Conservation (phyloP, 176 grass and related monocot genomes). For the Stipa capillata region DNA sequence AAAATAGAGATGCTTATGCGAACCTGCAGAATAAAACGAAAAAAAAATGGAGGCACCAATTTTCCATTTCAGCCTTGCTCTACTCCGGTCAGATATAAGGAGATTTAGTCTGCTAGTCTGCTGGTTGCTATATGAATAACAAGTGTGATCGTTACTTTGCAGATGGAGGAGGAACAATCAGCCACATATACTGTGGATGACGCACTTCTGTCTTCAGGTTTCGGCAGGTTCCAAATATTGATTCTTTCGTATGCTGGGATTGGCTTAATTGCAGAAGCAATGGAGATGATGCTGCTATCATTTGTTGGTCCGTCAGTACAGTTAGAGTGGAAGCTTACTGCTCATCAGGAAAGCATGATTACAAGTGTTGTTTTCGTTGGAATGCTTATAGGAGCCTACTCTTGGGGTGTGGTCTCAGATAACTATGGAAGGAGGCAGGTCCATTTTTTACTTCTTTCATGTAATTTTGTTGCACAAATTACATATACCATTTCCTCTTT, state of each 20-base stretch:
- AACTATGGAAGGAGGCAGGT: conserved; percentile 96
- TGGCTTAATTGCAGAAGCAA: conserved; percentile 77
- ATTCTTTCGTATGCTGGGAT: conserved; percentile 81
- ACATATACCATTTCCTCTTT: neutral
- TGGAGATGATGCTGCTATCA: conserved; percentile 99
- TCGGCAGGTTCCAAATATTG: conserved; percentile 74
- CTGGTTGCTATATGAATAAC: neutral
- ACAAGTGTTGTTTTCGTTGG: conserved; percentile 90
- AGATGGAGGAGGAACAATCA: conserved; percentile 57
- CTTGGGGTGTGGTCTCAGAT: conserved; percentile 88
- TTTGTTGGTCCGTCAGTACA: conserved; percentile 91
- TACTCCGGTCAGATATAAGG: neutral
- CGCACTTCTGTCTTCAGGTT: conserved; percentile 55
- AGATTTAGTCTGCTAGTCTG: neutral
- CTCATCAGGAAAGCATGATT: conserved; percentile 87
- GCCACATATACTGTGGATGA: conserved; percentile 76
- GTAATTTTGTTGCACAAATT: neutral
- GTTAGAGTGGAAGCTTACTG: conserved; percentile 73
- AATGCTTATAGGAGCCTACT: conserved; percentile 84
- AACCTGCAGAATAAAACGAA: neutral
- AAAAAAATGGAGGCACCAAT: neutral
- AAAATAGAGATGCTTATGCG: neutral
- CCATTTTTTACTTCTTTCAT: conserved; percentile 42
- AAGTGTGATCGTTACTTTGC: conserved; percentile 6
- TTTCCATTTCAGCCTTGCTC: neutral